Evolutionary conservation across 345 rosid species (phyloP).

Genomic region (Moringa oleifera): DNA sequence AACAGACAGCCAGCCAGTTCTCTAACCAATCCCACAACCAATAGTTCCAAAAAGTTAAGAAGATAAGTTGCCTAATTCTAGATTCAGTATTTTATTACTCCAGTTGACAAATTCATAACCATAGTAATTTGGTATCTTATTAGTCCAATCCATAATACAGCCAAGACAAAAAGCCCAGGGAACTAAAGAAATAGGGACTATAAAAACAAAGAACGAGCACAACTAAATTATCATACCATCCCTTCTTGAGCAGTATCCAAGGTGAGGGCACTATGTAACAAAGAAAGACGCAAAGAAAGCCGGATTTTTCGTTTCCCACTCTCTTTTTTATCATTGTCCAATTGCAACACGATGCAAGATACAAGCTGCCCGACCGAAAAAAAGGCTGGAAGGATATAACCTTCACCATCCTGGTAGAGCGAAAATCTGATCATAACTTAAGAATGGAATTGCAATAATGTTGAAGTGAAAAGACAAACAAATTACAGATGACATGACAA

Average conservation of each 20-base stretch:
- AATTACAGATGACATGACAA: not conserved
- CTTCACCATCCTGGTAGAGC: constrained; percentile 49
- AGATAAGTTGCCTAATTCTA: too few species aligned
- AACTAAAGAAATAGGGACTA: too few species aligned
- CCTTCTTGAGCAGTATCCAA: constrained; percentile 79
- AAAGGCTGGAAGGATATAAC: constrained; percentile 40
- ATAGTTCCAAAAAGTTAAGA: too few species aligned
- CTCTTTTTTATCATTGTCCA: constrained; percentile 84
- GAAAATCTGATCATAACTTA: not conserved
- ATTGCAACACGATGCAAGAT: constrained; percentile 71
- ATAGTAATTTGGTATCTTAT: too few species aligned
- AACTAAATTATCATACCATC: constrained; percentile 53
- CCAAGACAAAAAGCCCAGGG: too few species aligned
- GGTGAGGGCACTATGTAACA: constrained; percentile 65
- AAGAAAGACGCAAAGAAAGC: constrained; percentile 86
- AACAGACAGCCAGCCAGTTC: too few species aligned
- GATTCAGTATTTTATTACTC: too few species aligned
- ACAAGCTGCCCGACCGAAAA: constrained; percentile 79
- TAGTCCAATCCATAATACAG: too few species aligned
- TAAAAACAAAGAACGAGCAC: not conserved
- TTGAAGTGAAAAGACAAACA: not conserved
- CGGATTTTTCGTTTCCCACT: constrained; percentile 68
- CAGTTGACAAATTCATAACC: too few species aligned
- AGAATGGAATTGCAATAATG: not conserved
- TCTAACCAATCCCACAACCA: too few species aligned